Conservation (phyloP, 805 yeast genomes). For the Crinitomyces ghanaensis region DNA sequence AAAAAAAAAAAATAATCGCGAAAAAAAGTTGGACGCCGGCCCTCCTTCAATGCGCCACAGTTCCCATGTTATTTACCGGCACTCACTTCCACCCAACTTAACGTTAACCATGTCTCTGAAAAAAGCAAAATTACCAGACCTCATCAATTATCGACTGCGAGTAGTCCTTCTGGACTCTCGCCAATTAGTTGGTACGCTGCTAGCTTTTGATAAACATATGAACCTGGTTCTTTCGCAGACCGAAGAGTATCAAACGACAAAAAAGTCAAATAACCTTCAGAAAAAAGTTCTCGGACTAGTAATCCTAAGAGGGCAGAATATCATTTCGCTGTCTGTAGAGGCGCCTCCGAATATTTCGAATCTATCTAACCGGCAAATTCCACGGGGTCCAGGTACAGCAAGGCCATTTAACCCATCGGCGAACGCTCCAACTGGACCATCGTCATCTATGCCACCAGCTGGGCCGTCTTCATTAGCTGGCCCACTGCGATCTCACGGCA, state of each 20-base stretch:
- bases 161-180: slow-evolving; percentile 71
- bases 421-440: slow-evolving; percentile 16
- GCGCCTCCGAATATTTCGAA: slow-evolving; percentile 40
- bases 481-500: slow-evolving; percentile 19
- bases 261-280: slow-evolving; percentile 48
- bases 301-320: slow-evolving; percentile 79
- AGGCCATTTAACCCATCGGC: slow-evolving; percentile 24
- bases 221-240: slow-evolving; percentile 76
- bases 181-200: slow-evolving; percentile 62
- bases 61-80: no score
- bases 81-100: no score
- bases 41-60: no score
- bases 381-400: slow-evolving; percentile 27
- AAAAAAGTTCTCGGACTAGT: slow-evolving; percentile 71
- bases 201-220: slow-evolving; percentile 79
- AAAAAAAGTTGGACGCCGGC: neutral
- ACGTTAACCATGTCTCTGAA: slow-evolving; percentile 25
- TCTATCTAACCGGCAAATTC: slow-evolving; percentile 22
- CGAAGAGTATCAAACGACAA: slow-evolving; percentile 70
- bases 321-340: slow-evolving; percentile 62
- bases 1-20: neutral
- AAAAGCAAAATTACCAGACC: slow-evolving; percentile 46
- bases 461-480: slow-evolving; percentile 18
- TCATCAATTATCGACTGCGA: slow-evolving; percentile 61
- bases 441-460: slow-evolving; percentile 21